Base-by-base conservation (phyloP, 495 filamentous ascomycete genomes). In the Talaromyces ruber region DNA sequence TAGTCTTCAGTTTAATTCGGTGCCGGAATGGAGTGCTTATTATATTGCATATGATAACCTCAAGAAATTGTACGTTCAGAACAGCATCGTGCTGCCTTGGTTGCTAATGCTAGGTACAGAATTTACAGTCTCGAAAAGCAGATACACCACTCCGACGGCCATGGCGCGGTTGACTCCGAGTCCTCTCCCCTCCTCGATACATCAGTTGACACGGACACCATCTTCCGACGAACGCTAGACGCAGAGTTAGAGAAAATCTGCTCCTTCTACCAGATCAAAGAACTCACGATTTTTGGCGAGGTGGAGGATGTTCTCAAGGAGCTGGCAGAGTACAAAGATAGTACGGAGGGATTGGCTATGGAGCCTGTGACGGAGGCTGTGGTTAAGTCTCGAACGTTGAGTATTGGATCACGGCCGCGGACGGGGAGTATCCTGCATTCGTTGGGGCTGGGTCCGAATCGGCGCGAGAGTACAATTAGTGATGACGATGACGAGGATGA, bases 1-100 rank as follows among this genome's bases (percentile, higher is more conserved):
- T 71, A 98, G 95, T 76, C 86, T 99, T 65, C 94, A 99, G 78
- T 99, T 99, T 77, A 99, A 99, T 76, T 92, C 94, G 61, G 95
- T 99, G 61, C 94, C 95, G 22, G 94, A 99, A 71, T 99, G 94
- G 94, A 97, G 92, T 77, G 89, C 86, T 64, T 85, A 97, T 74
- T 99, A 99, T 73, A 94, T 99, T 67, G 87, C 92, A 60, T 99
- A 99, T 74, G 96, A 91, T 72, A 98, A 96, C 68, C 84, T 98
- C 65, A 99, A 99, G 83, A 99, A 99, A 80, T 79, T 96, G 93
- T 96, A 76, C 70, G 92, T 81, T 34, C 34, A 54, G 60, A 18
- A 47, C 53, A 22, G 4, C 5, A 37, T 12, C 45, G 51, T 58
- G 37, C 39, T 62, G 59, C 14, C 12, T 39, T 32, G 53, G 14